Percentiles rank a stretch among this genome's conserved stretches.
Evolutionary conservation across 805 yeast species (phyloP).

Genomic region (Candida railenensis): DNA sequence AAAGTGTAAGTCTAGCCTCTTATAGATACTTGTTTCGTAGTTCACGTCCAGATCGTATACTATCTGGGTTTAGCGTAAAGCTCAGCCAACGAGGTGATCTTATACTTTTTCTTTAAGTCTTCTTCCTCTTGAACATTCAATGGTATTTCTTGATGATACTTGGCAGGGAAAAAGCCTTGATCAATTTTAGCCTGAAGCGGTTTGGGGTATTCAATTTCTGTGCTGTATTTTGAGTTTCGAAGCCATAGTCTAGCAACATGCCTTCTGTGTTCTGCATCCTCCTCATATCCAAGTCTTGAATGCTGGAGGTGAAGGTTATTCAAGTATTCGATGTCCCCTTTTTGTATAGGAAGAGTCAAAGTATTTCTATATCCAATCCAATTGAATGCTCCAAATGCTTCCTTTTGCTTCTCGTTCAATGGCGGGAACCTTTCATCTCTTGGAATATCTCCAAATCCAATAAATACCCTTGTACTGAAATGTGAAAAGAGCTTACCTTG

Average conservation of each 20-base stretch:
- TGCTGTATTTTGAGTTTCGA: conserved; percentile 10
- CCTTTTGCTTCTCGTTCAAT: conserved; percentile 8
- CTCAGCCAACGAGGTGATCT: conserved; percentile 7
- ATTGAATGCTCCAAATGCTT: conserved; percentile 11
- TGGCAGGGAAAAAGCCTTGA: conserved; percentile 7
- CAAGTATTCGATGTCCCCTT: conserved; percentile 12
- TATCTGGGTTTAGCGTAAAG: conserved; percentile 11
- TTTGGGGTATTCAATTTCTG: conserved; percentile 6
- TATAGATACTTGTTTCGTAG: too few relatives aligned
- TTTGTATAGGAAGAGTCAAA: conserved; percentile 6
- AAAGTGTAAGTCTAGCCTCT: too few relatives aligned
- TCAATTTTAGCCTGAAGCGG: conserved; percentile 5
- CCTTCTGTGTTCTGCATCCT: conserved; percentile 10
- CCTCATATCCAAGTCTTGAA: conserved; percentile 10
- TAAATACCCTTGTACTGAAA: conserved; percentile 10
- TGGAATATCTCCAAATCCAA: conserved; percentile 10
- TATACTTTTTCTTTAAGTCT: conserved; percentile 6
- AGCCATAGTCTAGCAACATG: conserved; percentile 12
- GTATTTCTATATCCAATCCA: conserved; percentile 9
- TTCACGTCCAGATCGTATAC: too few relatives aligned
- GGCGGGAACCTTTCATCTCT: conserved; percentile 11
- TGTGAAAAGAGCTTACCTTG: conserved; percentile 6
- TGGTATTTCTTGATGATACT: conserved; percentile 11
- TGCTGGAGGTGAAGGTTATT: conserved; percentile 11
- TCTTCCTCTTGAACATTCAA: conserved; percentile 11